A percentile compares a stretch with the other conserved stretches of the same genome.
Conservation (phyloP, 2,329 filamentous ascomycete species). For the Juglanconis oblonga region DNA sequence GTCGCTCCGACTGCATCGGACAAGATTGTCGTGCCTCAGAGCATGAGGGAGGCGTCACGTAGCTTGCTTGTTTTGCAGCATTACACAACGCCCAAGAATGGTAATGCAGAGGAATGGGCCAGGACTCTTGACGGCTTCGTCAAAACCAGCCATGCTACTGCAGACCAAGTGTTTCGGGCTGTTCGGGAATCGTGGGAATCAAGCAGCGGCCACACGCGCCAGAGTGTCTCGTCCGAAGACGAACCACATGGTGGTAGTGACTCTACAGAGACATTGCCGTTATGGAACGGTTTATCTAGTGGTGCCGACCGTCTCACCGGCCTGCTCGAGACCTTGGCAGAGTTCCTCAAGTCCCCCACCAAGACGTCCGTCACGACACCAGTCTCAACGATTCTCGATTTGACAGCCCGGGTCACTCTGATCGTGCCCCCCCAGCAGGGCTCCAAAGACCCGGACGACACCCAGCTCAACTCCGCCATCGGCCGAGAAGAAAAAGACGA, state of each 20-base stretch:
- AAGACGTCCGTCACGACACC: slow-evolving; percentile 64
- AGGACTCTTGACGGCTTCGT: slow-evolving; percentile 62
- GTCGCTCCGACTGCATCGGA: slow-evolving; percentile 63
- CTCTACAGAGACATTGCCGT: slow-evolving; percentile 51
- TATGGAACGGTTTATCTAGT: slow-evolving; percentile 72
- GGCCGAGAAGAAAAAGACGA: slow-evolving; percentile 78
- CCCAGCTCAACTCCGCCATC: slow-evolving; percentile 70
- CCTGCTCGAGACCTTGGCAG: slow-evolving; percentile 62
- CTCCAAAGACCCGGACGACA: slow-evolving; percentile 44
- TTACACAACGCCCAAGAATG: slow-evolving; percentile 77
- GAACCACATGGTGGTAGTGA: slow-evolving; percentile 47
- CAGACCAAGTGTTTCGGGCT: slow-evolving; percentile 74
- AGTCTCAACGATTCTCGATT: slow-evolving; percentile 64
- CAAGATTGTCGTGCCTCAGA: slow-evolving; percentile 43
- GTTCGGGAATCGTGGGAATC: slow-evolving; percentile 82
- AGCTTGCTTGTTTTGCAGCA: slow-evolving; percentile 69
- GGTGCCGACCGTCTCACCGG: slow-evolving; percentile 68
- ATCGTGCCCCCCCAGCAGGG: slow-evolving; percentile 51
- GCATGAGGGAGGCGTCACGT: slow-evolving; percentile 57
- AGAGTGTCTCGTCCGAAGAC: slow-evolving; percentile 41
- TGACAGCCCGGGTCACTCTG: slow-evolving; percentile 67
- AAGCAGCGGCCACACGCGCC: slow-evolving; percentile 45
- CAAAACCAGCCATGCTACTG: slow-evolving; percentile 64
- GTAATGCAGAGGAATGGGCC: slow-evolving; percentile 74
- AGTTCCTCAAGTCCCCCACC: slow-evolving; percentile 63